Evolutionary conservation across 495 filamentous ascomycete genomes (phyloP), one percentile per base, ranked within the genome.

Genomic region (Darksidea phi): DNA sequence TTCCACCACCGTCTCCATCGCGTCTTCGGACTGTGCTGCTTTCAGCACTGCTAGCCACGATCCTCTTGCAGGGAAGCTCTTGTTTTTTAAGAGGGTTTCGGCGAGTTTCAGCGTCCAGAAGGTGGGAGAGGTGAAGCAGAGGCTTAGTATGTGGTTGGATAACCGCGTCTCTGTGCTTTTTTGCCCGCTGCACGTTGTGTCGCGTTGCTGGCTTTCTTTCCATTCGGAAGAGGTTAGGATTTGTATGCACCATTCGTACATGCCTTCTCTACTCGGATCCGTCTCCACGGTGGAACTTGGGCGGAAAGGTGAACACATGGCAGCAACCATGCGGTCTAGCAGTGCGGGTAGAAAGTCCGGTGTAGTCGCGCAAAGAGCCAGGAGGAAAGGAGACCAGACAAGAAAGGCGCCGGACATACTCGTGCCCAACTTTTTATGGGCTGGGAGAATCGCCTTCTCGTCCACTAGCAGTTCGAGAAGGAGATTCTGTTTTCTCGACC

Each of bases 341-440:
- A 74, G 59, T 13, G 13, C 32, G 6, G 15, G 26, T 0, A 61
- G 45, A 20, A 70, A 69, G 0, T 11, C 20, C 2, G 17, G 34
- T 24, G 57, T 45, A 2, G 38, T 41, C 1, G 13, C 15, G 6
- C 41, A 17, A 0, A 73, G 50, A 4, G 32, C 26, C 15, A 23
- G 36, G n/a, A 75, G 57, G 37, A 74, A 46, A 1, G 59, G 63
- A 25, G 66, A 54, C 72, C 72, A 75, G n/a, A 75, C 46, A 0
- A 68, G 38, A 51, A 70, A 74, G 6, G 73, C 73, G 34, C 71
- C 72, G 1, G 54, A 28, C 66, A 75, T 73, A 2, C 52, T 63
- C 4, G 20, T 42, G 3, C 48, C 28, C 15, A 58, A 3, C 32
- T 62, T 56, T 18, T 28, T 64, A 20, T 66, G 49, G 17, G 68